phyloP scores from a whole-genome alignment of 2,329 filamentous ascomycete species.

The Calonectria ilicicola region DNA sequence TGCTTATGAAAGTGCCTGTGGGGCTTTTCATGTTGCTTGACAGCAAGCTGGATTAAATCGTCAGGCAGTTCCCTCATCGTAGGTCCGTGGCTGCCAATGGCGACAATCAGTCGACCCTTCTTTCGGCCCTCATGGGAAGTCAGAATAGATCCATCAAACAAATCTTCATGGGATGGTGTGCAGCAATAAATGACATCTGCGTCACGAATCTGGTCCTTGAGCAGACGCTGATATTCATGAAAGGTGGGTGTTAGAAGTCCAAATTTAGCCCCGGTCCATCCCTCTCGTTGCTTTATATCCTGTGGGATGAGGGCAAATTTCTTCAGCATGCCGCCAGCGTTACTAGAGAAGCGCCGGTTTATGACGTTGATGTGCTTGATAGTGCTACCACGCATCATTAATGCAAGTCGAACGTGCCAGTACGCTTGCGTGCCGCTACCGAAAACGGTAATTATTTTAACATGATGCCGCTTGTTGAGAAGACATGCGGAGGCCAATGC shows the following conservation, averaged over 20 bases:
- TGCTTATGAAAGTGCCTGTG: constrained; percentile 75
- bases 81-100: constrained; percentile 76
- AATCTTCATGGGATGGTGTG: constrained; percentile 78
- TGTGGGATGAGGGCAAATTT: constrained; percentile 58
- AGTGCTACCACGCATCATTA: constrained; percentile 77
- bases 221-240: constrained; percentile 72
- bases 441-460: constrained; percentile 85
- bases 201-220: constrained; percentile 77
- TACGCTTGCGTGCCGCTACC: constrained; percentile 92
- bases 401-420: constrained; percentile 90
- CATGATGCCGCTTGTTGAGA: constrained; percentile 72
- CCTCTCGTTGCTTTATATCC: constrained; percentile 65
- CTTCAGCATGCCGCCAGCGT: constrained; percentile 63
- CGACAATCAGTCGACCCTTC: constrained; percentile 79
- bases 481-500: constrained; percentile 78
- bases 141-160: constrained; percentile 81
- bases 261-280: constrained; percentile 76
- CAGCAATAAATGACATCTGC: constrained; percentile 91
- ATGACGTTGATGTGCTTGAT: constrained; percentile 87
- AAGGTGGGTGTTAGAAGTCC: constrained; percentile 77
- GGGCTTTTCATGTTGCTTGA: constrained; percentile 56
- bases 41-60: constrained; percentile 76
- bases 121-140: constrained; percentile 77
- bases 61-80: constrained; percentile 87
- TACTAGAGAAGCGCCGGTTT: constrained; percentile 76